Evolutionary conservation across 2,329 filamentous ascomycete genomes (phyloP).

Genomic region (Harringtonia aguacate): DNA sequence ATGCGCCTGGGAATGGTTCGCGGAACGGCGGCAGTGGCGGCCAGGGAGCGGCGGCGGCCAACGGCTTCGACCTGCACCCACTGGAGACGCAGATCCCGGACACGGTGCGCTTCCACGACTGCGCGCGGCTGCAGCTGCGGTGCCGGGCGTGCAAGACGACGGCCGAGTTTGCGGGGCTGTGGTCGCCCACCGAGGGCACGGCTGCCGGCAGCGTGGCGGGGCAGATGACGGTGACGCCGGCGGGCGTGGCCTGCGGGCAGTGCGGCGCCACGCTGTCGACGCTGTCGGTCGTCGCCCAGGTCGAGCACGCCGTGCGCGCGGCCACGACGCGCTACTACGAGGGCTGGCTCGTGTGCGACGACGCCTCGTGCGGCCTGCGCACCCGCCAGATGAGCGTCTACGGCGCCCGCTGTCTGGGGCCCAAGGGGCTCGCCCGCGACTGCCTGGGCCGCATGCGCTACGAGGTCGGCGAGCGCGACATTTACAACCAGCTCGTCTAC

Average conservation of each 20-base stretch:
- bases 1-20: slow-evolving; percentile 40
- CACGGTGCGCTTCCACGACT: slow-evolving; percentile 76
- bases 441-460: slow-evolving; percentile 84
- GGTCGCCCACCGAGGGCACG: slow-evolving; percentile 20
- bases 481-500: slow-evolving; percentile 94
- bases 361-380: slow-evolving; percentile 72
- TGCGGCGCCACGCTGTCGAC: slow-evolving; percentile 58
- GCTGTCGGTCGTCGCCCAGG: slow-evolving; percentile 70
- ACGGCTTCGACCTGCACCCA: slow-evolving; percentile 65
- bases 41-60: slow-evolving; percentile 42
- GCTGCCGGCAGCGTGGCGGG: background rate
- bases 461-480: slow-evolving; percentile 75
- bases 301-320: slow-evolving; percentile 72
- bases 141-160: slow-evolving; percentile 70
- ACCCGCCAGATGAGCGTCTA: slow-evolving; percentile 92
- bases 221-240: slow-evolving; percentile 46
- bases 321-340: slow-evolving; percentile 83
- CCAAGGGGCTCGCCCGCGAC: slow-evolving; percentile 71
- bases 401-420: slow-evolving; percentile 79
- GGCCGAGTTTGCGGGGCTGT: slow-evolving; percentile 68
- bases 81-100: slow-evolving; percentile 93
- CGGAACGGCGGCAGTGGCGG: slow-evolving; percentile 35
- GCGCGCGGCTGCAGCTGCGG: slow-evolving; percentile 62
- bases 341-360: slow-evolving; percentile 83
- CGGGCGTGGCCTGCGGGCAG: slow-evolving; percentile 62